A percentile compares a stretch with the other conserved stretches of the same genome.
phyloP scores from a whole-genome alignment of 768 basidiomycete species.

The Pholiota molesta region DNA sequence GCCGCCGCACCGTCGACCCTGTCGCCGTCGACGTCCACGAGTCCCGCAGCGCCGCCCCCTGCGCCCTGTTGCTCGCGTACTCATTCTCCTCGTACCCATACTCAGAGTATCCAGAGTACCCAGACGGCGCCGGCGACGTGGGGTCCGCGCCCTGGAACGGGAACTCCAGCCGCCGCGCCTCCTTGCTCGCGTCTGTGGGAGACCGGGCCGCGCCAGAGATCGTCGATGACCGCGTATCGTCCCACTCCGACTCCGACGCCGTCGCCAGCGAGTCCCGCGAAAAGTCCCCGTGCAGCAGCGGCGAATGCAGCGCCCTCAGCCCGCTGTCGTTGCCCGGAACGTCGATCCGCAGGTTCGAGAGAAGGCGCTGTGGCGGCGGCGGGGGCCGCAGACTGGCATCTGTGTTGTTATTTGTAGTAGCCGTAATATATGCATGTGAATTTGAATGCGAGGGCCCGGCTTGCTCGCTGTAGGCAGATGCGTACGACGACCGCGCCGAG shows the following conservation, averaged over 20 bases:
- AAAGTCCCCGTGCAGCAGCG: conserved; percentile 52
- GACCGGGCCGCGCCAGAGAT: conserved; percentile 12
- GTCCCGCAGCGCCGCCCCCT: conserved; percentile 36
- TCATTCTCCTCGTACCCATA: conserved; percentile 4
- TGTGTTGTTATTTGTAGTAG: neutral
- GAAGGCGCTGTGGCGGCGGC: conserved; percentile 7
- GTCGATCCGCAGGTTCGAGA: conserved; percentile 16
- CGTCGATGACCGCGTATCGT: conserved; percentile 16
- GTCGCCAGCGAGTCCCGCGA: conserved; percentile 45
- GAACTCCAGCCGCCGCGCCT: neutral
- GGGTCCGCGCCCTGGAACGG: conserved; percentile 4
- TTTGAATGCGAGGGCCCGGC: neutral
- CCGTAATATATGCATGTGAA: neutral
- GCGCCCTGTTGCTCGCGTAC: conserved; percentile 22
- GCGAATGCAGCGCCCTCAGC: conserved; percentile 33
- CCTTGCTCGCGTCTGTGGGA: conserved; percentile 19
- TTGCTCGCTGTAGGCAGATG: conserved; percentile 1
- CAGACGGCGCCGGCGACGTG: conserved; percentile 4
- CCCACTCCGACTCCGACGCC: conserved; percentile 39
- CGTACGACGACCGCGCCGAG: neutral
- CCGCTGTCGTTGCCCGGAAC: neutral
- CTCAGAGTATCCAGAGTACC: conserved; percentile 11
- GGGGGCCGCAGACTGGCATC: neutral
- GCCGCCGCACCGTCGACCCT: conserved; percentile 17
- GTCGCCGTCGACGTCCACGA: conserved; percentile 41